Conservation (phyloP, 371 early-diverging fungal species). For the Saksenaea oblongispora region DNA sequence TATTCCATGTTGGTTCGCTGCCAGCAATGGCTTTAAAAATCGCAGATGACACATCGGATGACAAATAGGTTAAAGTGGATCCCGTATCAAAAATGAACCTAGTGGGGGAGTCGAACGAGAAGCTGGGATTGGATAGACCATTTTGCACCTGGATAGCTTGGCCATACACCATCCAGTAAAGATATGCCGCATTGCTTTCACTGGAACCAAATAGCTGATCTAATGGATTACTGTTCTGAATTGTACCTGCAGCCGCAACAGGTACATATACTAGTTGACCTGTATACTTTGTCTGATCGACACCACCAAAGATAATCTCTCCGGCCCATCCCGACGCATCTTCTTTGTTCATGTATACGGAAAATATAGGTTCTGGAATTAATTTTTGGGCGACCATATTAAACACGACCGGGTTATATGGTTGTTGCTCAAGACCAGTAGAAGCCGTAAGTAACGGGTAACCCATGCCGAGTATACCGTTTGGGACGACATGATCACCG, state of each 20-base stretch:
- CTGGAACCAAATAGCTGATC: constrained; percentile 7
- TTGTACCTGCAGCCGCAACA: constrained; percentile 23
- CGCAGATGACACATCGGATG: constrained; percentile 25
- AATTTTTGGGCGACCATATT: constrained; percentile 35
- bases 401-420: constrained; percentile 45
- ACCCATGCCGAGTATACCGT: constrained; percentile 52
- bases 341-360: constrained; percentile 39
- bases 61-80: constrained; percentile 50
- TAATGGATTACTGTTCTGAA: background rate
- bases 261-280: constrained; percentile 54
- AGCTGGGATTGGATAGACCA: background rate
- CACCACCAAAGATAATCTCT: constrained; percentile 62
- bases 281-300: constrained; percentile 52
- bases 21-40: too few relatives aligned
- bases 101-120: constrained; percentile 10
- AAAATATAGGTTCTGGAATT: constrained; percentile 36
- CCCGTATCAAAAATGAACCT: constrained; percentile 51
- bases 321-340: constrained; percentile 41
- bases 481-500: constrained; percentile 12
- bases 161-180: constrained; percentile 51
- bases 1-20: too few relatives aligned
- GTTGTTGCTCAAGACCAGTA: constrained; percentile 14
- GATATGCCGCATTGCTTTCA: background rate
- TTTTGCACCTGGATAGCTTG: constrained; percentile 32
- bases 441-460: constrained; percentile 40